Evolutionary conservation across 148 eudicot genomes (phyloP).

Genomic region (Nepenthes mirabilis): DNA sequence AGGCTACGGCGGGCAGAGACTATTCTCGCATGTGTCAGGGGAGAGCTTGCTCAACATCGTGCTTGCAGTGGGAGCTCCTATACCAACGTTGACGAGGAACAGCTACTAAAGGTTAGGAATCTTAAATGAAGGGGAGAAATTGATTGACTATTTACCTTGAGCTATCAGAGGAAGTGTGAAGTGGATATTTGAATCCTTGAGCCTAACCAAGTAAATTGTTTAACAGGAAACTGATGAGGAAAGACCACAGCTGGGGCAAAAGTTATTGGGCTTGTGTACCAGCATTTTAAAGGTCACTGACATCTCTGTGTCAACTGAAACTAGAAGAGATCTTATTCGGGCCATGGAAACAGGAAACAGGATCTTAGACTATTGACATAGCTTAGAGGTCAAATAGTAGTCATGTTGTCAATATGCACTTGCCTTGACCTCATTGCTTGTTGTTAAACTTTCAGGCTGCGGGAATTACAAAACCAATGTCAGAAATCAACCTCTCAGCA

Average conservation of each 20-base stretch:
- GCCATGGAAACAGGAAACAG: neutral
- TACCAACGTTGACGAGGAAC: constrained; percentile 39
- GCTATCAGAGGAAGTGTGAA: neutral
- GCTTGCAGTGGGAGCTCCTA: constrained; percentile 31
- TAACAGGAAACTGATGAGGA: constrained; percentile 67
- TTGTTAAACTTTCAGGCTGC: constrained; percentile 40
- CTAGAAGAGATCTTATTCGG: too few relatives aligned
- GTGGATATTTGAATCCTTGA: neutral
- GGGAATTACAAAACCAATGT: constrained; percentile 39
- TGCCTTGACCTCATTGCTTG: neutral
- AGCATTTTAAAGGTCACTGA: constrained; percentile 58
- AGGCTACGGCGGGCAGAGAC: constrained; percentile 49
- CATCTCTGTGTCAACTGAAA: neutral
- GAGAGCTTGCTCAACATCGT: constrained; percentile 41
- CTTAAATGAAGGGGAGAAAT: neutral
- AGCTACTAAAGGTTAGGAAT: constrained; percentile 39
- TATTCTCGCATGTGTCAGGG: constrained; percentile 29
- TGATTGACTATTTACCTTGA: neutral
- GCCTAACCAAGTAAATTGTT: neutral
- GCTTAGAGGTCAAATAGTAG: too few relatives aligned
- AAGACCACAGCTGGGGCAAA: constrained; percentile 58
- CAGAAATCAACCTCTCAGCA: constrained; percentile 31
- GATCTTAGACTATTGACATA: neutral
- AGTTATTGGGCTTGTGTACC: constrained; percentile 55
- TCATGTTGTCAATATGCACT: neutral